Percentiles rank a stretch among this genome's conserved stretches.
phyloP scores from a whole-genome alignment of 768 basidiomycete species.

The Pulveroboletus sp. region DNA sequence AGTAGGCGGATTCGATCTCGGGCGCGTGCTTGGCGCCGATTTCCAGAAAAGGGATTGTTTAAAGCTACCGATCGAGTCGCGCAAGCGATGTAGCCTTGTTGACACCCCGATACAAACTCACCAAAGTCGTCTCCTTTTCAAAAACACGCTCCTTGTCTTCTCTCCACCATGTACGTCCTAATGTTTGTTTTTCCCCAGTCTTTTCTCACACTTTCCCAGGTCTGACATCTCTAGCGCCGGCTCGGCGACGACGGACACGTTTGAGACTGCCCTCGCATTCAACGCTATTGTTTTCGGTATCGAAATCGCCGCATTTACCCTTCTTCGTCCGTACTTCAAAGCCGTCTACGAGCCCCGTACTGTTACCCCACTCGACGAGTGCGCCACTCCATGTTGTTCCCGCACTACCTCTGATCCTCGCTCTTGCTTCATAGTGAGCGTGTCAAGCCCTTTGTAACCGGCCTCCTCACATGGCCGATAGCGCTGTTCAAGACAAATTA shows the following conservation, averaged over 20 bases:
- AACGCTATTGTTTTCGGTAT: conserved; percentile 71
- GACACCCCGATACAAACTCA: background rate
- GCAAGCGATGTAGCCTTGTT: conserved; percentile 2
- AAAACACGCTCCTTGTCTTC: conserved; percentile 11
- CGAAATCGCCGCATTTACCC: conserved; percentile 76
- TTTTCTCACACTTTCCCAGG: conserved; percentile 25
- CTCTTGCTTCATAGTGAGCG: conserved; percentile 48
- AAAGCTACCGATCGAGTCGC: conserved; percentile 8
- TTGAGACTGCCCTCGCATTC: conserved; percentile 82
- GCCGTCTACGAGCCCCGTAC: conserved; percentile 88
- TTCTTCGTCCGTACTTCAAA: conserved; percentile 82
- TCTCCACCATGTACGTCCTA: conserved; percentile 21
- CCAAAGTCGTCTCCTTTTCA: conserved; percentile 7
- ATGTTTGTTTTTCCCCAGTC: background rate
- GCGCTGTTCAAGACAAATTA: conserved; percentile 63
- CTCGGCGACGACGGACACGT: conserved; percentile 71
- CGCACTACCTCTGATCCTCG: conserved; percentile 1
- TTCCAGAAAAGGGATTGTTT: conserved; percentile 10
- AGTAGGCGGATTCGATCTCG: background rate
- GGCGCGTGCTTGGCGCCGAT: background rate
- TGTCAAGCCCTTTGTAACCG: conserved; percentile 46
- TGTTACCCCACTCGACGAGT: conserved; percentile 50
- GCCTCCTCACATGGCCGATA: conserved; percentile 63
- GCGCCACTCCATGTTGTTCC: conserved; percentile 18
- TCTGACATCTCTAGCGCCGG: conserved; percentile 40